These are phyloP conservation scores for Manihot esculenta DNA, from an alignment of 441 rosid species.

Conservation along the genomic window DNA sequence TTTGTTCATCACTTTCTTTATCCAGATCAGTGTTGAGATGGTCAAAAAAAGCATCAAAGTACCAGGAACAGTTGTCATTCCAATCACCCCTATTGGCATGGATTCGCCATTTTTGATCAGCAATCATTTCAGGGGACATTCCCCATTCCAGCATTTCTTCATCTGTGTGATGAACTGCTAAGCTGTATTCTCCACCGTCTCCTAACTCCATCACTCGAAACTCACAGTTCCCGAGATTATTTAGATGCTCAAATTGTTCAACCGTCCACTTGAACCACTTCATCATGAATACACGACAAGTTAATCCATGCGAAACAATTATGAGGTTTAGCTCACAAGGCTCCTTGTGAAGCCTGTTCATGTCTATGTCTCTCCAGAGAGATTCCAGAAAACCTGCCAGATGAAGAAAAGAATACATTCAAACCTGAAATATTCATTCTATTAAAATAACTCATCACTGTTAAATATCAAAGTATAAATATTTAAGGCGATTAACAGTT, in stretches of 20 bases:
- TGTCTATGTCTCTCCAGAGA: slow-evolving; percentile 91
- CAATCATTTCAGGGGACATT: slow-evolving; percentile 76
- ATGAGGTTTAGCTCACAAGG: slow-evolving; percentile 68
- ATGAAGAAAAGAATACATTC: neutral
- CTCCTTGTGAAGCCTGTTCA: slow-evolving; percentile 66
- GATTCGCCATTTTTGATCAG: slow-evolving; percentile 76
- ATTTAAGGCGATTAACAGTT: too few relatives aligned
- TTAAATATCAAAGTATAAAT: neutral
- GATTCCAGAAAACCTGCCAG: slow-evolving; percentile 88
- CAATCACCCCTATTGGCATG: slow-evolving; percentile 53
- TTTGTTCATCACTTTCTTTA: slow-evolving; percentile 25
- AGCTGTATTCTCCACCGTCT: slow-evolving; percentile 79
- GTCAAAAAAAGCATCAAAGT: slow-evolving; percentile 67
- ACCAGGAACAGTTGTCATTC: slow-evolving; percentile 74
- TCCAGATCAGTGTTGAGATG: slow-evolving; percentile 33
- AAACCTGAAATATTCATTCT: neutral
- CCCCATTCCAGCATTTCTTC: slow-evolving; percentile 84
- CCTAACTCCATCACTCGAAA: slow-evolving; percentile 81
- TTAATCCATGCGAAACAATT: slow-evolving; percentile 76
- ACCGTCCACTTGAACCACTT: slow-evolving; percentile 99
- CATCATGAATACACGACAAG: slow-evolving; percentile 92
- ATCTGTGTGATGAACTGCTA: slow-evolving; percentile 76
- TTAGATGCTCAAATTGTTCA: slow-evolving; percentile 74
- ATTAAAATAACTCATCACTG: neutral
- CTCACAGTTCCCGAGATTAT: slow-evolving; percentile 74